Evolutionary conservation across 2,329 filamentous ascomycete genomes (phyloP), one percentile per base, ranked within the genome.

Genomic region (Botrytis tulipae): DNA sequence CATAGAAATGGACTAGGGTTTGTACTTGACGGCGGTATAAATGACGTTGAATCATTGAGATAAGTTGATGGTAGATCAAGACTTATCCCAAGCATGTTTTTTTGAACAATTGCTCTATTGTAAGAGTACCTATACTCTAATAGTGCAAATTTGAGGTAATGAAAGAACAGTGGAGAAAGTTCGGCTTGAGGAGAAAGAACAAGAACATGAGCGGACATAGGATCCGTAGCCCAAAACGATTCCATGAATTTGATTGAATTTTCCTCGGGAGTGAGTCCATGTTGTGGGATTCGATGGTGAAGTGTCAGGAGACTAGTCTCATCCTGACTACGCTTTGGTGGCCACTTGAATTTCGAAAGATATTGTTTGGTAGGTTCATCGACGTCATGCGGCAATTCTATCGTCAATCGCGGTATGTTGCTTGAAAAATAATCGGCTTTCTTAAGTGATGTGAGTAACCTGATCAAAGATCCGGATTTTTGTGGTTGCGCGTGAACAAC

Each of bases 141-240:
- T 0, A 95, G 83, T 1, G 87, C 83, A 81, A 94, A 97, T 81
- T 92, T 93, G 22, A 97, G 84, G 80, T 96, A 97, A 76, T 97
- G 93, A 76, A 92, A 95, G 80, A 94, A 98, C 2, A 92, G 87
- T 1, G 91, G 90, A 0, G 93, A 92, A 0, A 98, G 83, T 81
- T 98, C 93, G 1, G 87, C 88, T 77, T 97, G 90, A 1, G 95
- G 89, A 8, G 94, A 95, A 9, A 99, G 87, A 2, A 98, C 83
- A n/a, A 99, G 86, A 3, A 97, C 88, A 81, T 98, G 94, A 16
- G 91, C 91, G 70, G 89, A 83, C 3, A 82, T 80, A 8, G 89
- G 85, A 73, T 89, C 85, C 4, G 85, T 83, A 3, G 96, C 95
- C 86, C 94, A 98, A 81, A 97, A 97, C 0, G 93, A 92, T 83